A percentile compares a stretch with the other conserved stretches of the same genome.
These are phyloP conservation scores for Prunus mongolica DNA, from an alignment of 306 rosid species.

Conservation along the genomic window DNA sequence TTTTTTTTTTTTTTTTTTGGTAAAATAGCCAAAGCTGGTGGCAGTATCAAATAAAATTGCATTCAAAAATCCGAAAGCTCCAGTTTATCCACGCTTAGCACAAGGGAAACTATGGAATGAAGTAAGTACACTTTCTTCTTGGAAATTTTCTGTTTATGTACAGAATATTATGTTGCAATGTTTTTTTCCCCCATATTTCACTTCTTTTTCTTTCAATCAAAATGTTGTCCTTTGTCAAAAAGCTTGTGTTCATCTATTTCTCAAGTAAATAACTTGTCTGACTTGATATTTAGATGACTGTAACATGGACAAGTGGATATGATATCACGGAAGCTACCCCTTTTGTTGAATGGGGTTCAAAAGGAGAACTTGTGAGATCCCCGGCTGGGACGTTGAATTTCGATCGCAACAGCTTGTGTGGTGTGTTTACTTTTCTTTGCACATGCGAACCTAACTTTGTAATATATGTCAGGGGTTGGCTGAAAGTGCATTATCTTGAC, in stretches of 20 bases:
- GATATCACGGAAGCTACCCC: slow-evolving; percentile 66
- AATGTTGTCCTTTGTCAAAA: slow-evolving; percentile 3
- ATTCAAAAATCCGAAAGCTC: slow-evolving; percentile 80
- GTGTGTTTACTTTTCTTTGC: slow-evolving; percentile 42
- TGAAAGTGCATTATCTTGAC: not conserved
- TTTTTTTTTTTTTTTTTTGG: not conserved
- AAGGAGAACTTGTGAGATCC: slow-evolving; percentile 51
- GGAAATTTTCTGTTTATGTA: not conserved
- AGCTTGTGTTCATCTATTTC: not conserved
- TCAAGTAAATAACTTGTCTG: slow-evolving; percentile 10
- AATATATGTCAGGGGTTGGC: not conserved
- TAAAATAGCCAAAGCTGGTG: slow-evolving; percentile 74
- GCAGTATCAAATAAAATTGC: slow-evolving; percentile 57
- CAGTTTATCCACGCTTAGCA: slow-evolving; percentile 89
- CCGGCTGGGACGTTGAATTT: slow-evolving; percentile 83
- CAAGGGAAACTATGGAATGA: slow-evolving; percentile 90
- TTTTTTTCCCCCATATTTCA: not conserved
- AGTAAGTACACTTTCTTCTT: slow-evolving; percentile 39
- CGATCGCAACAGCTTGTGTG: slow-evolving; percentile 77
- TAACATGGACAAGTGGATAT: slow-evolving; percentile 98
- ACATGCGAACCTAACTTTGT: not conserved
- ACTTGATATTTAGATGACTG: slow-evolving; percentile 57
- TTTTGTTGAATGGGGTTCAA: slow-evolving; percentile 80
- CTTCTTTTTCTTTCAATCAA: slow-evolving; percentile 6
- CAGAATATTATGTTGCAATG: slow-evolving; percentile 5